Base-by-base conservation (phyloP, 192 early-diverging fungal genomes). In the Helicostylum pulchrum region DNA sequence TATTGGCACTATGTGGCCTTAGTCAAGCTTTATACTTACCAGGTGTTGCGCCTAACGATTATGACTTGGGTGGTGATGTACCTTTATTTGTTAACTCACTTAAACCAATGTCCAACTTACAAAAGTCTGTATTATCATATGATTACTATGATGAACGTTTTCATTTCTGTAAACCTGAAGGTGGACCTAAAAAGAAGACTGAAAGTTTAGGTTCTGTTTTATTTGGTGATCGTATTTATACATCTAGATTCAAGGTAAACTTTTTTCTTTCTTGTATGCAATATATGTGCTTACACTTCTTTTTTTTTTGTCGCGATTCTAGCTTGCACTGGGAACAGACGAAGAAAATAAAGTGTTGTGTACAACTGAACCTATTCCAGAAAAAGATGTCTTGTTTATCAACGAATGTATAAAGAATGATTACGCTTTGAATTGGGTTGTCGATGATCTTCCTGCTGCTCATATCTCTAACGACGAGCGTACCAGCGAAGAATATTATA, bases 151-250 rank as follows among this genome's bases (percentile, higher is more conserved):
- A 92, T 78, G 77, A 84, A 45, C 77, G 79, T 49, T 96, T 98
- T 74, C 88, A 92, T 68, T 93, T 96, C 71, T 97, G 95, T 72
- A 64, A 78, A 58, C 93, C 92, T 1, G 73, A 84, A 23, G 83
- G 79, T 26, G 87, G 82, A 0, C 83, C 84, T 9, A 76, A 82
- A 59, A 76, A 83, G 2, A 80, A 88, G 57, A 65, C 89, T 14
- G 96, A 98, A 77, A 88, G 84, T 0, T 81, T 98, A 55, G 96
- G 96, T 23, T 89, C 86, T 68, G 95, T 98, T 51, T 77, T 98
- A 32, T 98, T 98, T 89, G 96, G 96, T 7, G 95, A 98, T 66
- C 86, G 96, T 44, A 90, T 99, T 67, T 94, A 85, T 53, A 85
- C 78, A 53, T 95, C 94, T 4, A 78, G 77, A 2, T 93, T 93